These are phyloP conservation scores for Termitomyces sp. DNA, from an alignment of 768 basidiomycete species.

Conservation along the genomic window DNA sequence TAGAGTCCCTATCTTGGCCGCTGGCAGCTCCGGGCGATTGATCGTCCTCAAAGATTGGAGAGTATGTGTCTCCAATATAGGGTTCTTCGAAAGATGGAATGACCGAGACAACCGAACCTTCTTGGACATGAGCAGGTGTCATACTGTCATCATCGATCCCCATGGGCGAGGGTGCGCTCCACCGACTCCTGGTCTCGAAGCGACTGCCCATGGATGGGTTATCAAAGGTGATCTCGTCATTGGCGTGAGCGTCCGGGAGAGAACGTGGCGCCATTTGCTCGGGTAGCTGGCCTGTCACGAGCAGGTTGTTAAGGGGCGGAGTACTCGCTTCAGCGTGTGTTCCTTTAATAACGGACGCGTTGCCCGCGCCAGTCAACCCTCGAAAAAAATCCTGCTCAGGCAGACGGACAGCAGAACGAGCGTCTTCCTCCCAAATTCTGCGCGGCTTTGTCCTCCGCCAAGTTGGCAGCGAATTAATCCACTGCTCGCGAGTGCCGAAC, in stretches of 20 bases:
- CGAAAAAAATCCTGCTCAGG: constrained; percentile 57
- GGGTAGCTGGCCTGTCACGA: constrained; percentile 16
- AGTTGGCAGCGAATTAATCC: constrained; percentile 67
- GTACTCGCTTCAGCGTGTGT: constrained; percentile 78
- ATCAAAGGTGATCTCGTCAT: constrained; percentile 44
- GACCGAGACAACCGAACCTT: constrained; percentile 13
- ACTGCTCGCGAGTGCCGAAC: constrained; percentile 66
- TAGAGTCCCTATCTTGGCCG: constrained; percentile 54
- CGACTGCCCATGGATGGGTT: constrained; percentile 28
- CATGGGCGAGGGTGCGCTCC: constrained; percentile 29
- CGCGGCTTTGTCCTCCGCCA: constrained; percentile 70
- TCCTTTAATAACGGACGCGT: constrained; percentile 86
- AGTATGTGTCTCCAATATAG: constrained; percentile 47
- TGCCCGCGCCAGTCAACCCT: constrained; percentile 75
- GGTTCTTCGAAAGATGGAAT: constrained; percentile 23
- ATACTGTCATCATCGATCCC: constrained; percentile 23
- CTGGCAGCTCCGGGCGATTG: constrained; percentile 52
- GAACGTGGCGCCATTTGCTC: constrained; percentile 10
- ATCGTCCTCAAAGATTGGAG: constrained; percentile 58
- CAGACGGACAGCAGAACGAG: constrained; percentile 22
- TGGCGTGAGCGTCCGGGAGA: constrained; percentile 29
- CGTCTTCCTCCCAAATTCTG: constrained; percentile 62
- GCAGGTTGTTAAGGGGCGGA: constrained; percentile 60
- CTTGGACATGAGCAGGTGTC: constrained; percentile 21
- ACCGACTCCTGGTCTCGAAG: constrained; percentile 34